phyloP scores from a whole-genome alignment of 1,284 basidiomycete genomes.

The Boletus sp. region DNA sequence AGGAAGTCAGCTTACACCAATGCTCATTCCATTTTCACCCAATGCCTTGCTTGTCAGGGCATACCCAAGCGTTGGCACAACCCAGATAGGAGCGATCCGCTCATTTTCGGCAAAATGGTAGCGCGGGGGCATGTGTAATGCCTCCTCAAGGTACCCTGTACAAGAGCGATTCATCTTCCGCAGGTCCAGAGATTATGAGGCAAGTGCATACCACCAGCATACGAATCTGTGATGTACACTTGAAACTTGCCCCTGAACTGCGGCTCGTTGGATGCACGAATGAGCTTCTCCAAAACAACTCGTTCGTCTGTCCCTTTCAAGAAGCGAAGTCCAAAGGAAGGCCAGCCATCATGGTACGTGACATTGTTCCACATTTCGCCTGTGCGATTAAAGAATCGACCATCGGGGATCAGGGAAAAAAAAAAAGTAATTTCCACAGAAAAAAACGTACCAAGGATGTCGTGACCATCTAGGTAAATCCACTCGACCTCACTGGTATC shows the following conservation, averaged over 20 bases:
- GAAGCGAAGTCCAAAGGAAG: constrained; percentile 80
- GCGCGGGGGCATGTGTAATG: constrained; percentile 62
- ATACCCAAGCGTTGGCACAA: constrained; percentile 78
- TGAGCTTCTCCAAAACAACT: constrained; percentile 52
- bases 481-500: constrained; percentile 74
- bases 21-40: constrained; percentile 63
- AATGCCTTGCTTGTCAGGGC: constrained; percentile 58
- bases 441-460: constrained; percentile 48
- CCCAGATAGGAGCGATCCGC: constrained; percentile 84
- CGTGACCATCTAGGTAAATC: constrained; percentile 73
- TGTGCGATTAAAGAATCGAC: constrained; percentile 1
- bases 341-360: constrained; percentile 58
- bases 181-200: not conserved
- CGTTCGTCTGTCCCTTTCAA: constrained; percentile 50
- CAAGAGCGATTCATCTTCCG: not conserved
- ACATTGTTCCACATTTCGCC: constrained; percentile 30
- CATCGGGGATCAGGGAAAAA: not conserved
- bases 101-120: constrained; percentile 72
- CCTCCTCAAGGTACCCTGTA: constrained; percentile 22
- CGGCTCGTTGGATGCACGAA: constrained; percentile 39
- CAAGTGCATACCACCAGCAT: constrained; percentile 24
- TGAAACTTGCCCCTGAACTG: constrained; percentile 52
- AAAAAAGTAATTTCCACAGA: not conserved
- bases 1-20: constrained; percentile 56
- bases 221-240: constrained; percentile 69